Evolutionary conservation across 2,329 filamentous ascomycete genomes (phyloP), one percentile per base, ranked within the genome.

Genomic region (Diplodia seriata): DNA sequence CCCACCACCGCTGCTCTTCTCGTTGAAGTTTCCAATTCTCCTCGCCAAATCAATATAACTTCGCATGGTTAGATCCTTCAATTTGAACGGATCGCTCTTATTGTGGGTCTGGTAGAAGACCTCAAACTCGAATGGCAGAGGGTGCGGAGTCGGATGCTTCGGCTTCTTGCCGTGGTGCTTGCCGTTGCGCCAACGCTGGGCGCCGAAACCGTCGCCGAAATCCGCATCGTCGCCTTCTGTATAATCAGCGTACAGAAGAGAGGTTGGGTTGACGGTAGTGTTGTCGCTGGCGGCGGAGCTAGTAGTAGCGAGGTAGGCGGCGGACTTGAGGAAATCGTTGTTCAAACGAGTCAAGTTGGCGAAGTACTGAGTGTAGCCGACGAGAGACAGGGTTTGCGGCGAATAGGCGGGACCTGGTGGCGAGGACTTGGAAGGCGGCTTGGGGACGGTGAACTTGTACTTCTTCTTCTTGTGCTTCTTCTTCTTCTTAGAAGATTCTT

Each of bases 261-360:
- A 40, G 7, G 43, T 62, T 5, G 43, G 64, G 26, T 61, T 67
- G 20, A 38, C 9, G 14, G 20, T 55, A 14, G 53, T 57, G 14
- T 33, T 29, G 7, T 65, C 8, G 5, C 74, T 71, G 40, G 74
- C 71, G 47, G 66, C 18, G 12, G 66, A 40, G 6, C 68, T 69
- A 1, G 79, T 74, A 57, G 56, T 26, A 36, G 56, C 43, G 6
- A 51, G 47, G 15, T 63, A 63, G 29, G 43, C 29, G 29, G 43
- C 43, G 1, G 59, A 51, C n/a, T 51, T n/a, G 23, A 36, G 47
- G 49, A 89, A 84, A 69, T 91, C 87, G 73, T 93, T 91, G 80
- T 98, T 96, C 79, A 97, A 90, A 68, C 87, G 82, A 0, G 94
- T 98, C n/a, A 99, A 82, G 77, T 99, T 99, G 69, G 94, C 93